Base-by-base conservation (phyloP, 352 stramenopile species). In the Phytophthora pistaciae region DNA sequence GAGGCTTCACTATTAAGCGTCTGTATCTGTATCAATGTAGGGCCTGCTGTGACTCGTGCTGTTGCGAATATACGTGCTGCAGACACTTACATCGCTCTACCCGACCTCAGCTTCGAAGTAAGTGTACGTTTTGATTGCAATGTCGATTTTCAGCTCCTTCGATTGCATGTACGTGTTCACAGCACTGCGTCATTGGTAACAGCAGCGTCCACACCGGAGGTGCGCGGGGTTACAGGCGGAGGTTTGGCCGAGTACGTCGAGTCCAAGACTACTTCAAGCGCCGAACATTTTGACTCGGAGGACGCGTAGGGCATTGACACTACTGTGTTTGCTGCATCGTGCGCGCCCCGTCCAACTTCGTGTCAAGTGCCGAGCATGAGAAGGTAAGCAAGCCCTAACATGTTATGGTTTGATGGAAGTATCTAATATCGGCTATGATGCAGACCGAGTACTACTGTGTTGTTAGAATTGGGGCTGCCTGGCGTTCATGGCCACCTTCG, bases 351-450 rank as follows among this genome's bases (percentile, higher is more conserved):
- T 50, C 6, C 42, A 50, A 23, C 14, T 50, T 50, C 42, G 42
- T 50, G 6, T 7, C 42, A 50, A 50, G 5, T 50, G 42, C n/a
- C 18, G n/a, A 50, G 18, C 42, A 50, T 50, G 16, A 50, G 18
- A 50, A 20, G n/a, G 42, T 50, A 50, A 50, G 42, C 42, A 50
- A 23, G 18, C 42, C 13, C 42, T 50, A 50, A 50, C 42, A 48
- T 21, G 42, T 50, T n/a, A 50, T 23, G 6, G 18, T 25, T 25
- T 25, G 42, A 7, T 25, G 6, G 18, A 50, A 50, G 1, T 25
- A 50, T 50, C 42, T 50, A 25, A 50, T 50, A 14, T 25, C 42
- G 42, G 18, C 18, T 50, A 50, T 25, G 42, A 50, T 25, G 5
- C 18, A 50, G 18, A 50, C 42, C 6, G 42, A 50, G 42, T 50